Percentiles rank a stretch among this genome's conserved stretches.
Conservation (phyloP, 495 filamentous ascomycete genomes). For the Terfezia boudieri region DNA sequence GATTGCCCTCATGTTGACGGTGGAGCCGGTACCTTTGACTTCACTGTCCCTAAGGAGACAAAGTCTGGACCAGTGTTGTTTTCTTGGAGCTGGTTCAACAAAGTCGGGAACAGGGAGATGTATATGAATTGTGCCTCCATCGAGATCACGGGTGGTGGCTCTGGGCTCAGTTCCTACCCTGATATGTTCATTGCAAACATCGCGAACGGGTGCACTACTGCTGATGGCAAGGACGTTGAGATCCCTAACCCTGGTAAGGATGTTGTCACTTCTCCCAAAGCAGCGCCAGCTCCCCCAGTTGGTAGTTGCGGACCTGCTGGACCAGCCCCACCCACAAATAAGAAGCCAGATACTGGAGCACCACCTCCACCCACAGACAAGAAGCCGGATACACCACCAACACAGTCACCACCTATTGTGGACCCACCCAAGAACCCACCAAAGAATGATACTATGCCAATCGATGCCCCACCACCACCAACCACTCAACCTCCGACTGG, state of each 20-base stretch:
- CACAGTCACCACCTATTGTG: neutral
- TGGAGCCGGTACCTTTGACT: conserved; percentile 19
- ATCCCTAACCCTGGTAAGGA: neutral
- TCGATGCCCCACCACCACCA: neutral
- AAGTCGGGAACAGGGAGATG: conserved; percentile 34
- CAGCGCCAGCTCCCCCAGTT: neutral
- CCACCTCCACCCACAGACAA: neutral
- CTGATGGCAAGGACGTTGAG: conserved; percentile 4
- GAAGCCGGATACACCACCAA: neutral
- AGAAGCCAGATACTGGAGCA: neutral
- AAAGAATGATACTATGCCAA: neutral
- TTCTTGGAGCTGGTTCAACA: conserved; percentile 40
- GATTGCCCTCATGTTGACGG: conserved; percentile 52
- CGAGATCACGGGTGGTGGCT: conserved; percentile 25
- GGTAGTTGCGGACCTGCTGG: neutral
- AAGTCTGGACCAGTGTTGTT: conserved; percentile 37
- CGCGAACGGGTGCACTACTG: conserved; percentile 13
- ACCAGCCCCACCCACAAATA: neutral
- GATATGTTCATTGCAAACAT: conserved; percentile 39
- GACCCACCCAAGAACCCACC: neutral
- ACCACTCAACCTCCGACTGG: neutral
- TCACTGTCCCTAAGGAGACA: conserved; percentile 34
- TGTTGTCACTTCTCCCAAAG: neutral
- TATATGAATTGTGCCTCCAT: conserved; percentile 39
- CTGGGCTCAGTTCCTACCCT: conserved; percentile 22